phyloP scores from a whole-genome alignment of 2,329 filamentous ascomycete species.

The Fusarium sp. region DNA sequence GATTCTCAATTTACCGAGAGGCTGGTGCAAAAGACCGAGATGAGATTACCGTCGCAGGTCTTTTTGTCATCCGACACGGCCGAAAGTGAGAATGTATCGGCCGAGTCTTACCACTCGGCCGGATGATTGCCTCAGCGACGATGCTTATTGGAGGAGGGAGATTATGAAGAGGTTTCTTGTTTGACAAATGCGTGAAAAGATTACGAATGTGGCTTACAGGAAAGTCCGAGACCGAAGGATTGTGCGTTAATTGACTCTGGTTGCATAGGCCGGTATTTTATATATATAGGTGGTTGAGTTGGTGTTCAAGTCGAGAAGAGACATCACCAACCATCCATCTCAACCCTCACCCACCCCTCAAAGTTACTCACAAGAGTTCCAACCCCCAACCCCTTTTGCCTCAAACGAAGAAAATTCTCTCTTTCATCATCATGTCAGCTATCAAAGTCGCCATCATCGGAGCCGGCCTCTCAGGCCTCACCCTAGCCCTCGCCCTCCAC shows the following conservation, averaged over 20 bases:
- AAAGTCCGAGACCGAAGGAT: conserved; percentile 4
- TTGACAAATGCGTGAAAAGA: neutral
- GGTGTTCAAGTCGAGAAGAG: no score
- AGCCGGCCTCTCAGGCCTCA: conserved; percentile 59
- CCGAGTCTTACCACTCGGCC: conserved; percentile 11
- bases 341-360: neutral
- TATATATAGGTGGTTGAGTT: conserved; percentile 14
- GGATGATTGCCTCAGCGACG: neutral
- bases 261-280: neutral
- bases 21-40: neutral
- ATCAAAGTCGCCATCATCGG: conserved; percentile 46
- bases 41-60: no score
- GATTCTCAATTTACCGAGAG: neutral
- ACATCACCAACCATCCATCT: neutral
- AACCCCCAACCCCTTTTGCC: no score
- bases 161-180: neutral
- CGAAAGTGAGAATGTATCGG: neutral
- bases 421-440: conserved; percentile 26
- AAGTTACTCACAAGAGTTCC: neutral
- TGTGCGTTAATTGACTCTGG: neutral
- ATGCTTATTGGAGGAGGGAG: conserved; percentile 12
- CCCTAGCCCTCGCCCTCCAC: conserved; percentile 65
- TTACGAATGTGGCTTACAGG: neutral
- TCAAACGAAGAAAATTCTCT: no score
- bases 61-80: conserved; percentile 2